These are phyloP conservation scores for Candida maesae DNA, from an alignment of 805 yeast genomes.

Conservation along the genomic window DNA sequence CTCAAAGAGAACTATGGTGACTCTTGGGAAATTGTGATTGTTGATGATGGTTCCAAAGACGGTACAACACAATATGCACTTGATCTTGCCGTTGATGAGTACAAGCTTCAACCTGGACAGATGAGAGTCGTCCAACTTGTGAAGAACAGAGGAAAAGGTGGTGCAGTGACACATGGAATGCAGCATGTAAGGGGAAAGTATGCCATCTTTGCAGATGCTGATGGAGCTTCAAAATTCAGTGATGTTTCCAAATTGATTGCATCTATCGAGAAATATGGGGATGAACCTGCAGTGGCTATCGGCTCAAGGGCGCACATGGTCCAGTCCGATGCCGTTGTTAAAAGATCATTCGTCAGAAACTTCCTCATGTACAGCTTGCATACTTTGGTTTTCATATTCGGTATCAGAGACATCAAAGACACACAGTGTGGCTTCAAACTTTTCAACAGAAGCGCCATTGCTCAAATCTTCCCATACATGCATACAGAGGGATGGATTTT, in stretches of 20 bases:
- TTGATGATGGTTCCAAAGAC: conserved; percentile 91
- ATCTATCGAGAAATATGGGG: conserved; percentile 31
- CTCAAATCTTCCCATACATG: conserved; percentile 75
- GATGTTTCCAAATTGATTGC: conserved; percentile 56
- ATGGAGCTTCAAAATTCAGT: conserved; percentile 84
- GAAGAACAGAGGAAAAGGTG: conserved; percentile 89
- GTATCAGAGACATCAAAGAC: conserved; percentile 81
- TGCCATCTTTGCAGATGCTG: conserved; percentile 93
- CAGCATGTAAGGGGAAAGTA: conserved; percentile 68
- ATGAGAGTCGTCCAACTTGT: conserved; percentile 68
- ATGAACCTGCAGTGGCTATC: conserved; percentile 61
- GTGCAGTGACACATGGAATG: conserved; percentile 94
- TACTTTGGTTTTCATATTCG: conserved; percentile 79
- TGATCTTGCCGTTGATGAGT: conserved; percentile 43
- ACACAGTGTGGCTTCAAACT: conserved; percentile 98
- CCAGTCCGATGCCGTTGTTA: conserved; percentile 93
- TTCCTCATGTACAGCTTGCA: conserved; percentile 92
- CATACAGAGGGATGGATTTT: conserved; percentile 99
- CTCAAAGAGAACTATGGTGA: conserved; percentile 37
- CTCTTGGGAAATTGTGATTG: conserved; percentile 73
- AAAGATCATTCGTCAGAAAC: conserved; percentile 83
- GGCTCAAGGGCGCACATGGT: conserved; percentile 98
- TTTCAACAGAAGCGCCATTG: conserved; percentile 69
- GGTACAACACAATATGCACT: conserved; percentile 73
- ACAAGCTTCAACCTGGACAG: conserved; percentile 49